Evolutionary conservation across 805 yeast species (phyloP), one percentile per base, ranked within the genome.

Genomic region (Blastobotrys robertii): DNA sequence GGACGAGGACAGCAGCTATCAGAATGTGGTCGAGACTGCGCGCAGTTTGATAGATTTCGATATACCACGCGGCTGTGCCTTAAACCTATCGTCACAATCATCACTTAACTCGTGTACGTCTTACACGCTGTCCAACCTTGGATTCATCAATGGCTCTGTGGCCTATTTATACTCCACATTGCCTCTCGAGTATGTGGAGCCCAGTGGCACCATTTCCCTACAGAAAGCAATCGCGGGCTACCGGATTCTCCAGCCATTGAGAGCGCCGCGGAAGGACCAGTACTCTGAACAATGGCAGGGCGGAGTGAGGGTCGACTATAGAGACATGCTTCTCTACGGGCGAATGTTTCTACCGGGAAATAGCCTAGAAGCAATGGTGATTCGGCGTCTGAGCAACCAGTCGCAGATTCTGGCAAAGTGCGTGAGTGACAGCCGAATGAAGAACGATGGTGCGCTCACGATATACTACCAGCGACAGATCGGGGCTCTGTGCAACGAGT

Each of bases 331-430:
- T 11, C 62, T 82, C 30, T 90, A 85, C 59, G 97, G 97, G 1
- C 69, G 90, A 49, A 74, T 92, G 78, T 84, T 81, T 55, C 78
- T 90, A 48, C 97, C 98, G 0, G 83, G 85, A 1, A 79, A 84
- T 12, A 79, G 82, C 6, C 64, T 92, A 2, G 97, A 90, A 60
- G 95, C 95, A 1, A 80, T 92, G 90, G 50, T 79, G 6, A 76
- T 86, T 34, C 76, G 81, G 48, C 66, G 85, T 43, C 54, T 84
- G 12, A 67, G 80, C 0, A 61, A 72, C 4, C 65, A 67, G 19
- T 68, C 84, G 1, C 95, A 85, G 55, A 45, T 88, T 11, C 63
- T 81, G 34, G 62, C 85, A 14, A 84, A 84, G 51, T 82, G 92
- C 56, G 76, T 87, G 28, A 84, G 84, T 55, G 84, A 77, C 50